Evolutionary conservation across 805 yeast genomes (phyloP), one percentile per base, ranked within the genome.

Genomic region (Zygoascus biomembranicola): DNA sequence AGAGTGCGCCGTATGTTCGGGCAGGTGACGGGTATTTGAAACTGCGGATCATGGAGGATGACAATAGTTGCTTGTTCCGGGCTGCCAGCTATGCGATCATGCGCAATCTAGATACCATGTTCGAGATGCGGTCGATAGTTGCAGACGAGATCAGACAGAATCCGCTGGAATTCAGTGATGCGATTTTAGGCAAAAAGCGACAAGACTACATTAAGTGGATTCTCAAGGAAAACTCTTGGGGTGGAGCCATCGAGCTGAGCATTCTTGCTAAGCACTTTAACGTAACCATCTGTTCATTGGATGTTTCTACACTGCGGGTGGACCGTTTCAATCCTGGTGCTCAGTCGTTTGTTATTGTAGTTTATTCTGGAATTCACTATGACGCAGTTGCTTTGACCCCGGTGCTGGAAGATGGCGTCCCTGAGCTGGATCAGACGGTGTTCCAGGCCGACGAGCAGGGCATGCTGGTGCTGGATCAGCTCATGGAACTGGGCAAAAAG

Each of bases 181-280:
- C 79, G 0, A 76, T 84, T 2, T 68, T 86, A 47, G 90, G 87
- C 2, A 72, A 72, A 55, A 67, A 76, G 0, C 65, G 69, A 1
- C 61, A 63, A 0, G 76, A 77, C 9, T 86, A 86, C 62, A 67
- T 77, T 35, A 57, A 67, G 6, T 86, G 94, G 92, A 86, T 86
- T 20, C 58, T 63, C 47, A 69, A 75, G 53, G 75, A 75, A 18
- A 80, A 75, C 37, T 76, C 85, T 16, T 86, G 94, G 95, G 95
- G 95, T 32, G 95, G 95, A 6, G 92, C 88, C 2, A 85, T 86
- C 48, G 95, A 86, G 63, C 67, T 85, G 47, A 79, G 81, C 8
- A 82, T 86, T 6, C 63, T 86, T 31, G 74, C 87, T 1, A 71
- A 74, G 35, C 73, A 75, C 56, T 72, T 83, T 43, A 70, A 72